Evolutionary conservation across 768 basidiomycete genomes (phyloP), one percentile per base, ranked within the genome.

Genomic region (Hericium alpestre): DNA sequence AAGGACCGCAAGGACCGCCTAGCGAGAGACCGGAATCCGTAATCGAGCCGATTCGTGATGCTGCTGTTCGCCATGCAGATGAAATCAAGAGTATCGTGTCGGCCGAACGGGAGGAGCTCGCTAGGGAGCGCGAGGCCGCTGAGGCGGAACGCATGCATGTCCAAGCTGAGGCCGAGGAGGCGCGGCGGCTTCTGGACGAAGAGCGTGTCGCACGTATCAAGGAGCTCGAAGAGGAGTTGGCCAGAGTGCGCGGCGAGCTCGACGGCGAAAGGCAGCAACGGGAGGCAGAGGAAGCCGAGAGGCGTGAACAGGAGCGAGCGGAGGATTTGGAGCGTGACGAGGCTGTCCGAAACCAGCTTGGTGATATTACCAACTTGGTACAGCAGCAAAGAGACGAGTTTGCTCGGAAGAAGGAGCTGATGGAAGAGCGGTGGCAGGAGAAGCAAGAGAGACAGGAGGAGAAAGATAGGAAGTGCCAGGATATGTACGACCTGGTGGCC

Each of bases 321-420:
- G 86, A 84, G 51, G 72, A 74, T 38, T 65, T 72, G 40, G 86
- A 87, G 56, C 78, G 82, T 6, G 80, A 84, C 59, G 82, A 85
- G 13, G 75, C 71, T 8, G 67, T 87, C 46, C 75, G 80, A 38
- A 72, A 67, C 40, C 87, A 90, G 61, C 68, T 93, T 13, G 71
- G 67, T 4, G 88, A 91, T 58, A 79, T 93, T 60, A 84, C 89
- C 1, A 84, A 85, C 59, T 66, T 89, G 54, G 73, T 91, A 13
- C 81, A 86, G 56, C 82, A 84, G 57, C 84, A 88, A 56, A 74
- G 79, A 1, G 78, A 82, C 38, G 74, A 78, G 51, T 76, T 78
- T 38, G 78, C 80, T 32, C 71, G 75, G 61, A 87, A 90, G 73
- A 83, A 75, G 57, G 74, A 76, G 12, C 56, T 79, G 16, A 75